Conservation (phyloP, 306 rosid species). For the Vachellia pachyceras region DNA sequence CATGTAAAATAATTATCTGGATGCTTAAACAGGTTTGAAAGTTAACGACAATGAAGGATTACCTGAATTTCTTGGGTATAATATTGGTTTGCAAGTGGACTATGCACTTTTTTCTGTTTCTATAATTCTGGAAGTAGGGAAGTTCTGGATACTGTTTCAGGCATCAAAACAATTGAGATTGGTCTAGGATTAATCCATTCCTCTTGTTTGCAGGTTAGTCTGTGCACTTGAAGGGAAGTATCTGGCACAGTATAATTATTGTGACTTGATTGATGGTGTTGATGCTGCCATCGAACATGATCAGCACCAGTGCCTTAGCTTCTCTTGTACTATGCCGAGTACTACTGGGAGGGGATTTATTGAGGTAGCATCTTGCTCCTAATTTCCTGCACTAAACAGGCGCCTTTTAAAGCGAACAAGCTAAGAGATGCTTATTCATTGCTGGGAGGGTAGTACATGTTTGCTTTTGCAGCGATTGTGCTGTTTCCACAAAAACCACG, state of each 20-base stretch:
- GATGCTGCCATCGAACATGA: slow-evolving; percentile 47
- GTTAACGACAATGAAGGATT: slow-evolving; percentile 20
- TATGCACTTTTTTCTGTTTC: background rate
- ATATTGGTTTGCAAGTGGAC: background rate
- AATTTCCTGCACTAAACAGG: background rate
- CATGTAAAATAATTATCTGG: background rate
- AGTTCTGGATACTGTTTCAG: slow-evolving; percentile 27
- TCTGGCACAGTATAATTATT: slow-evolving; percentile 60
- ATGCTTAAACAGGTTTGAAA: slow-evolving; percentile 17
- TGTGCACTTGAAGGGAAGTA: slow-evolving; percentile 91
- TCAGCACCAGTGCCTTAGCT: slow-evolving; percentile 58
- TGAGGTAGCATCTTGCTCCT: slow-evolving; percentile 56
- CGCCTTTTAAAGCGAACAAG: background rate
- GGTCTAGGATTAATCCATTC: slow-evolving; percentile 23
- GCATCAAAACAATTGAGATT: background rate
- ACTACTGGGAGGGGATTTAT: slow-evolving; percentile 84
- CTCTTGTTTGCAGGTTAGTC: slow-evolving; percentile 69
- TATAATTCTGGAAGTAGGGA: slow-evolving; percentile 11
- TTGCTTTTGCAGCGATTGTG: background rate
- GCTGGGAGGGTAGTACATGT: too few species aligned
- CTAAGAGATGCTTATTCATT: too few species aligned
- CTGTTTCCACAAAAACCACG: background rate
- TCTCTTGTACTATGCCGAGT: slow-evolving; percentile 70
- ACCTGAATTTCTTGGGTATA: background rate
- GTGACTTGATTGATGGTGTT: slow-evolving; percentile 58